Conservation (phyloP, 2,329 filamentous ascomycete genomes). For the Neurospora sp. region DNA sequence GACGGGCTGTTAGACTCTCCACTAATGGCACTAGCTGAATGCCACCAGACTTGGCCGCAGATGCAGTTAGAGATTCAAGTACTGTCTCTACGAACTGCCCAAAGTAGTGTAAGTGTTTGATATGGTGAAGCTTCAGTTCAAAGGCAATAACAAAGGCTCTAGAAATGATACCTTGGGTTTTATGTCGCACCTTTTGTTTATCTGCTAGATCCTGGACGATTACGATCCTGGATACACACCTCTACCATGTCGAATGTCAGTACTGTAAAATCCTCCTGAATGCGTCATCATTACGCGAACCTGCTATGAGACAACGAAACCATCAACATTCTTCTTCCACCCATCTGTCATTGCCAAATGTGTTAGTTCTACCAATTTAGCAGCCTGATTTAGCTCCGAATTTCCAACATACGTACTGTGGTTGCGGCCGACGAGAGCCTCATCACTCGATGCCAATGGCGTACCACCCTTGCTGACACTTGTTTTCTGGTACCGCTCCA, state of each 20-base stretch:
- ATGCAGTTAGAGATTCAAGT: neutral
- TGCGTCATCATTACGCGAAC: neutral
- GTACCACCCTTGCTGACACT: neutral
- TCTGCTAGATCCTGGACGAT: neutral
- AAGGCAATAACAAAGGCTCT: neutral
- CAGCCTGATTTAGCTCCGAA: neutral
- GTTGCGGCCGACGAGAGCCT: neutral
- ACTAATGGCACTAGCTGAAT: neutral
- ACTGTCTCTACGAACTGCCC: neutral
- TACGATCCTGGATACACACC: neutral
- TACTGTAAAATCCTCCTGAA: neutral
- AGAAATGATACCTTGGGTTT: neutral
- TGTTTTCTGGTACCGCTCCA: neutral
- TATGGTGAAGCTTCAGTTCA: neutral
- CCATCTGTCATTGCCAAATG: neutral
- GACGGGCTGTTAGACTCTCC: neutral
- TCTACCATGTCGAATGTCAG: neutral
- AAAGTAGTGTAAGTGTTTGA: neutral
- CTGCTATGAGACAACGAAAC: neutral
- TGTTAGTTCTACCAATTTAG: neutral
- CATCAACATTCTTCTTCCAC: neutral
- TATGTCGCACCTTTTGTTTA: neutral
- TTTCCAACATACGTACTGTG: neutral
- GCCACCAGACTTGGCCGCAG: neutral
- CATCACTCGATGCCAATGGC: neutral